Evolutionary conservation across 768 basidiomycete genomes (phyloP), one percentile per base, ranked within the genome.

Genomic region (Termitomyces sp.): DNA sequence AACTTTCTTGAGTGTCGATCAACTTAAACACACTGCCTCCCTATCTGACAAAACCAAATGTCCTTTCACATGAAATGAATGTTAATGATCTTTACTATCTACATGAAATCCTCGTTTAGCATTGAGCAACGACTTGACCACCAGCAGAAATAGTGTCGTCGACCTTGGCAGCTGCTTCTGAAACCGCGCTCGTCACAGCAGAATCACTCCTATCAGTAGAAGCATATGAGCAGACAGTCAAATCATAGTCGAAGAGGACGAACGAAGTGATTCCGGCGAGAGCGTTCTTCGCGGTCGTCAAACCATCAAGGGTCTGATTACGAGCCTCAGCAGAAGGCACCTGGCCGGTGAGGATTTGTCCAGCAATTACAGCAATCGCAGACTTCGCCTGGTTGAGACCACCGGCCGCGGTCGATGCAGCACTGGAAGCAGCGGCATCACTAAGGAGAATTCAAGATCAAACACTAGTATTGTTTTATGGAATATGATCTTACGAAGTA

Each of bases 241-340:
- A 9, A 1, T 34, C 29, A 18, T 42, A 24, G 18, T 39, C 5
- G 10, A 34, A 41, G 34, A 37, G 8, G 20, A 57, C 50, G 20
- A 46, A 68, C 70, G 69, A 69, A 10, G 48, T 67, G 42, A 71
- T 67, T 42, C 53, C 41, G 5, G 58, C 46, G 24, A 71, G 64
- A 20, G 67, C 68, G 7, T 55, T 42, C 61, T 58, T 55, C 2
- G 67, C 68, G 10, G 58, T 43, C 14, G 50, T 57, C 54, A 70
- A 46, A 2, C 70, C 71, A 22, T 59, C 31, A 16, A 53, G 50
- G 9, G 64, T 60, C 44, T 65, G 64, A 13, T 62, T 62, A 54
- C 71, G 68, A 20, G 63, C 64, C 22, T 59, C 56, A 3, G 65
- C 63, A n/a, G 67, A 64, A 29, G 68, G 58, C 5, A 59, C 57